Conservation (phyloP, 1,284 basidiomycete species). For the Ustilago xerochloae region DNA sequence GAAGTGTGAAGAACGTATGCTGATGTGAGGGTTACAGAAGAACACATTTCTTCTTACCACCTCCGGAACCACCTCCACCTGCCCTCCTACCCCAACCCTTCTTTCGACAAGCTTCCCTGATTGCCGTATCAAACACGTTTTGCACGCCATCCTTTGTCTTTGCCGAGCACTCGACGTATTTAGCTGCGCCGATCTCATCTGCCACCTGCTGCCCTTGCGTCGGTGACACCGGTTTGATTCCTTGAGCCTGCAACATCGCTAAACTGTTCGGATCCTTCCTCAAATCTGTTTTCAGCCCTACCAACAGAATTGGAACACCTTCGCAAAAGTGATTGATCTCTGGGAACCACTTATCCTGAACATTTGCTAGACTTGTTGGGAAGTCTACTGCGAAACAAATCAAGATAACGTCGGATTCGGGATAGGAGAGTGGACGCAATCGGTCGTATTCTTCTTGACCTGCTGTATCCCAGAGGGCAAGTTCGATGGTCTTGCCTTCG, state of each 20-base stretch:
- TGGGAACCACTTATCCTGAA: slow-evolving; percentile 97
- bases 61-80: slow-evolving; percentile 58
- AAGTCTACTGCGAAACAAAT: slow-evolving; percentile 94
- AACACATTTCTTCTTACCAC: slow-evolving; percentile 78
- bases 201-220: slow-evolving; percentile 76
- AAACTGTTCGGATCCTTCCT: slow-evolving; percentile 86
- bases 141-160: slow-evolving; percentile 89
- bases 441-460: slow-evolving; percentile 81
- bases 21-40: slow-evolving; percentile 71
- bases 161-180: slow-evolving; percentile 92
- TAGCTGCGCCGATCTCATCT: slow-evolving; percentile 88
- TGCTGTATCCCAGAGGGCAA: slow-evolving; percentile 94
- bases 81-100: slow-evolving; percentile 35
- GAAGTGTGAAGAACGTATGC: neutral
- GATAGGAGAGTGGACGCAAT: slow-evolving; percentile 77
- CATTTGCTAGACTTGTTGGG: slow-evolving; percentile 90
- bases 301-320: slow-evolving; percentile 88
- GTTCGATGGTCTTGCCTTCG: slow-evolving; percentile 89
- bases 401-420: slow-evolving; percentile 90
- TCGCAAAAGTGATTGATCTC: slow-evolving; percentile 98
- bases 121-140: slow-evolving; percentile 90
- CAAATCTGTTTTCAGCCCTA: slow-evolving; percentile 87
- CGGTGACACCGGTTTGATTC: slow-evolving; percentile 82
- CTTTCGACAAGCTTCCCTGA: slow-evolving; percentile 78
- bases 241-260: slow-evolving; percentile 92